Percentiles rank a stretch among this genome's conserved stretches.
Conservation (phyloP, 495 filamentous ascomycete genomes). For the Lophiotrema nucula region DNA sequence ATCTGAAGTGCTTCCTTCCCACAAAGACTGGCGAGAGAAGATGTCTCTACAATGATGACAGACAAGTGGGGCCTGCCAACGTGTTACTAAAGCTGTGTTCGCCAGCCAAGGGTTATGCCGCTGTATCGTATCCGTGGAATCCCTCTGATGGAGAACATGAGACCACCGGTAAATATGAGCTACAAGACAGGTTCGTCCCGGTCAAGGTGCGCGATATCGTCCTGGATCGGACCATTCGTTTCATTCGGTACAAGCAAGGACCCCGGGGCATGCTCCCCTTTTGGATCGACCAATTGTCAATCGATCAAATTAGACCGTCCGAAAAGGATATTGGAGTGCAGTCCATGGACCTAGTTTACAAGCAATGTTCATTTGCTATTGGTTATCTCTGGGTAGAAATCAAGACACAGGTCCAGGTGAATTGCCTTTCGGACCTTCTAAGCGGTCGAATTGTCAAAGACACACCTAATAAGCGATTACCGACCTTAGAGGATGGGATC, state of each 20-base stretch:
- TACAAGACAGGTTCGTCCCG: not conserved
- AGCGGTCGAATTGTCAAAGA: conserved; percentile 8
- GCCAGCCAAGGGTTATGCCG: conserved; percentile 2
- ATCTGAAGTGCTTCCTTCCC: conserved; percentile 13
- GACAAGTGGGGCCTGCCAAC: not conserved
- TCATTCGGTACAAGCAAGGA: conserved; percentile 13
- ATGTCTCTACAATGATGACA: not conserved
- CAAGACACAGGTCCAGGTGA: conserved; percentile 2
- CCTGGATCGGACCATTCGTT: conserved; percentile 9
- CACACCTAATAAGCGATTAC: not conserved
- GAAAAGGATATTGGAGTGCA: conserved; percentile 3
- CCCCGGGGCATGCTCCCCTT: conserved; percentile 5
- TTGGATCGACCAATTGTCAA: conserved; percentile 13
- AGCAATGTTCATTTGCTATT: conserved; percentile 5
- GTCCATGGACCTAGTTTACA: conserved; percentile 11
- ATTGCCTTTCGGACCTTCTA: conserved; percentile 3
- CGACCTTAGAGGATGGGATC: conserved; percentile 4
- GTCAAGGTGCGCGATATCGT: conserved; percentile 9
- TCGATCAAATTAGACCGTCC: not conserved
- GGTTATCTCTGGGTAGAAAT: conserved; percentile 12
- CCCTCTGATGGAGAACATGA: not conserved
- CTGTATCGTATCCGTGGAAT: conserved; percentile 13
- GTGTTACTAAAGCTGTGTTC: not conserved
- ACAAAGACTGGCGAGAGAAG: not conserved
- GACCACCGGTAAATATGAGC: not conserved